Base-by-base conservation (phyloP, 768 basidiomycete genomes). In the Suillus ampliporus region DNA sequence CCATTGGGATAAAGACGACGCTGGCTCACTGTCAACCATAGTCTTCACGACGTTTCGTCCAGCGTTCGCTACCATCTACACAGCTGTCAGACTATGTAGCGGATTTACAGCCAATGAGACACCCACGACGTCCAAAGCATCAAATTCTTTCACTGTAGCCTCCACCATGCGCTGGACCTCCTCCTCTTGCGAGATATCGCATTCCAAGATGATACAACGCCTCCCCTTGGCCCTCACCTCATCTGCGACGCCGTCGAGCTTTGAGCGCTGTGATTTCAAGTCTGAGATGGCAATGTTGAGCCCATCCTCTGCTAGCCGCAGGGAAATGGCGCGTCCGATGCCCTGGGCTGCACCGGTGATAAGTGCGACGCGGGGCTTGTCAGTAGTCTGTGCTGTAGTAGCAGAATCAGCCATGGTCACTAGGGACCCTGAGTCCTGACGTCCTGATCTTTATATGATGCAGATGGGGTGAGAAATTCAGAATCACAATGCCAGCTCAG, bases 301-400 rank as follows among this genome's bases (percentile, higher is more conserved):
- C 4, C 77, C 76, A 53, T 78, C 76, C 1, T 70, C 63, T 6
- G 77, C 77, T 5, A 78, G 68, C 4, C 69, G 65, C 6, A 77
- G 68, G 0, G 75, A 74, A 19, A 76, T 72, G 2, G 67, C 68
- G 19, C 63, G 60, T n/a, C 77, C 77, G 15, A 78, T 76, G 31
- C 76, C 77, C 63, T 72, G 65, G n/a, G 78, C 76, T 13, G 70
- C 72, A 28, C 75, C 77, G 3, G 77, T 78, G 21, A 78, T 68
- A n/a, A 72, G 51, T 21, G 73, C 75, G 11, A 60, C 35, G 17
- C 54, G 59, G 13, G 34, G 50, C 5, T 15, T 17, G 19, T 21
- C n/a, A n/a, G n/a, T 23, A 37, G 34, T 52, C 59, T 8, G 48
- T 51, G 28, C 31, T 51, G 50, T n/a, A 13, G 50, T n/a, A n/a